phyloP scores from a whole-genome alignment of 2,329 filamentous ascomycete species.

The Trichoderma harzianum region DNA sequence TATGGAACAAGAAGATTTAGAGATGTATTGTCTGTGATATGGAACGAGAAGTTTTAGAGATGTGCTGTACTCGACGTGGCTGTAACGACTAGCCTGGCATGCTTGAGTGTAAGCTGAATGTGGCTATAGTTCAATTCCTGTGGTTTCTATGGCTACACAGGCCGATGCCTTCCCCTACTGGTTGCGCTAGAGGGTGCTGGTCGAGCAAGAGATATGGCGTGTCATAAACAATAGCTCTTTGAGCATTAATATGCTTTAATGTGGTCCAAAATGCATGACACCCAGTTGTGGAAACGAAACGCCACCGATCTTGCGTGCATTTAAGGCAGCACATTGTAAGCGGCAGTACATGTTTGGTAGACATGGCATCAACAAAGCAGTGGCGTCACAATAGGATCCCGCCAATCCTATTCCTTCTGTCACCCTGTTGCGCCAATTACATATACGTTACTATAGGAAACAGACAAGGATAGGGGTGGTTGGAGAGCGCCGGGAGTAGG shows the following conservation, averaged over 20 bases:
- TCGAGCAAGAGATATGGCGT: not conserved
- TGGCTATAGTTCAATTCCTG: not conserved
- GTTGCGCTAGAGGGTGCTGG: not conserved
- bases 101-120: constrained; percentile 6
- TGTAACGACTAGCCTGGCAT: not conserved
- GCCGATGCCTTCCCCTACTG: not conserved
- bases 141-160: not conserved
- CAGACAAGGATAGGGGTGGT: not conserved
- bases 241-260: not conserved
- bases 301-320: not conserved
- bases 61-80: not conserved
- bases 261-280: not conserved
- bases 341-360: not conserved
- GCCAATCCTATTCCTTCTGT: not conserved
- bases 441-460: not conserved
- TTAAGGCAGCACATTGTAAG: not conserved
- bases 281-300: not conserved
- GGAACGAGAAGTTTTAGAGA: constrained; percentile 7
- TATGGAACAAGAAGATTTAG: not conserved
- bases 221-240: not conserved
- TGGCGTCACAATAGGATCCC: not conserved
- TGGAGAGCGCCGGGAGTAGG: not conserved
- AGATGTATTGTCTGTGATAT: constrained; percentile 3
- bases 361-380: not conserved
- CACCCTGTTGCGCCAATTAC: not conserved